Percentiles rank a stretch among this genome's conserved stretches.
These are phyloP conservation scores for Eucalyptus erythrocorys DNA, from an alignment of 345 rosid species.

Conservation along the genomic window DNA sequence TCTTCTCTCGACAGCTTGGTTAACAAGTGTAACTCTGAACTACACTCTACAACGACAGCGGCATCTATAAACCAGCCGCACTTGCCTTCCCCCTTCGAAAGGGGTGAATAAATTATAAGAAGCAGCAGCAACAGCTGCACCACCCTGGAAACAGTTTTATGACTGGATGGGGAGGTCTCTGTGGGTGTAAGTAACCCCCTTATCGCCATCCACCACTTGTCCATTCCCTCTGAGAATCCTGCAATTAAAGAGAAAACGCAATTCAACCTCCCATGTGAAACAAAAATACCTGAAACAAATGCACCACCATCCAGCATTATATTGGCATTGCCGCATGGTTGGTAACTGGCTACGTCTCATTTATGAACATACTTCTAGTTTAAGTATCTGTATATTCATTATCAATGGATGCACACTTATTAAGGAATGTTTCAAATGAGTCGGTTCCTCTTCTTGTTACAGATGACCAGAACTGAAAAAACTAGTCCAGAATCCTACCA, in stretches of 20 bases:
- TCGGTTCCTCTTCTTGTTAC: neutral
- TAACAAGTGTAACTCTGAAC: neutral
- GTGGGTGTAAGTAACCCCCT: slow-evolving; percentile 62
- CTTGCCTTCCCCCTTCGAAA: neutral
- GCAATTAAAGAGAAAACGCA: neutral
- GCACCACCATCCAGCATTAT: neutral
- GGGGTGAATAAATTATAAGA: neutral
- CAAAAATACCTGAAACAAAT: neutral
- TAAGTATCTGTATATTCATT: neutral
- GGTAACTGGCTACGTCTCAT: neutral
- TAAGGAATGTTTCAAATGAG: neutral
- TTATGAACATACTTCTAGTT: neutral
- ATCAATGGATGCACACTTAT: neutral
- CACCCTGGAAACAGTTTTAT: neutral
- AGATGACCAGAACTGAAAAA: neutral
- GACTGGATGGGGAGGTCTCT: slow-evolving; percentile 34
- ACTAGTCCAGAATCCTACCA: slow-evolving; percentile 36
- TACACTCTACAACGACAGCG: neutral
- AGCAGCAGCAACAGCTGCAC: neutral
- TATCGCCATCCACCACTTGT: slow-evolving; percentile 92
- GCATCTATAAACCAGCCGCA: neutral
- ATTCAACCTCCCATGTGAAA: neutral
- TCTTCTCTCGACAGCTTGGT: neutral
- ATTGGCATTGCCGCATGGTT: neutral
- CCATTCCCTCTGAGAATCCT: slow-evolving; percentile 94